Base-by-base conservation (phyloP, 441 rosid genomes). In the Mallotus japonicus region DNA sequence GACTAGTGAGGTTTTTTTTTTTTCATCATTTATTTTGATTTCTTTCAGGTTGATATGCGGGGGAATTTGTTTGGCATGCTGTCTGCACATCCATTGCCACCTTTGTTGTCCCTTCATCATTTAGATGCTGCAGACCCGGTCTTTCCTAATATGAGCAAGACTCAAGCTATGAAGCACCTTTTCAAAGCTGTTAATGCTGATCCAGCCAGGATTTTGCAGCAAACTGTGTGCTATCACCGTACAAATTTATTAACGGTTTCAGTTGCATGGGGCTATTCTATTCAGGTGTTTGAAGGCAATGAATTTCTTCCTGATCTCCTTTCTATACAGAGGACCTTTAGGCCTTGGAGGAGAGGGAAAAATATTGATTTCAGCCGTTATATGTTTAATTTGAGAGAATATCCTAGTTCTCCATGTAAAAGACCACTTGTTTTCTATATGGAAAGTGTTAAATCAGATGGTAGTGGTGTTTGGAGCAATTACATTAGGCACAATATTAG, bases 181-280 rank as follows among this genome's bases (percentile, higher is more conserved):
- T 86, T 92, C 50, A 51, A 76, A 13, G 93, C 95, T 62, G 89
- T 82, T 65, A 81, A 76, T 80, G 83, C 74, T 12, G 98, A 92
- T 80, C 82, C 96, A 24, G 63, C 82, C 22, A 89, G 95, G 89
- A 84, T 92, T 63, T 87, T 95, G 83, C 99, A 92, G 81, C 96
- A 95, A 81, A 83, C 82, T 17, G 93, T 95, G 65, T 95, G 99
- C 75, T 95, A 95, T 79, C 93, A 91, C 75, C 82, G 71, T 32
- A 49, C 32, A 20, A 83, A 80, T 78, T 76, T 70, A 34, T 83
- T 91, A 76, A 88, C 95, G 5, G 81, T 89, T 67, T 92, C 95
- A 17, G 87, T 91, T 76, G 87, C 92, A 8, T 95, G 98, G 99
- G 97, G 97, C 49, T 92, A 92, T 74, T 92, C 96, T 8, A 56